phyloP scores from a whole-genome alignment of 768 basidiomycete genomes.

The Clitopilus passeckerianus region DNA sequence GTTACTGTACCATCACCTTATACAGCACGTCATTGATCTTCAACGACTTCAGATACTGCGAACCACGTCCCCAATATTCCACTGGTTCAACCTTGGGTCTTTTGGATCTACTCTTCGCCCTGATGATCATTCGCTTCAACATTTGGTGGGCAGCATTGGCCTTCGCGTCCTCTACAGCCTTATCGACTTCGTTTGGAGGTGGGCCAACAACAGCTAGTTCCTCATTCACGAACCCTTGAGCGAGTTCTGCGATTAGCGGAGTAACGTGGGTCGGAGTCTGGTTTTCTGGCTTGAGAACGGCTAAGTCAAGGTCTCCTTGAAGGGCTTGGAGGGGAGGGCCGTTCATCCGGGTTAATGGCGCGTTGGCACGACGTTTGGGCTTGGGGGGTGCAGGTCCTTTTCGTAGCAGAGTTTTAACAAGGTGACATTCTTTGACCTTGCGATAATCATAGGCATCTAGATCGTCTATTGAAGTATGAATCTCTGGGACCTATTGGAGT shows the following conservation, averaged over 20 bases:
- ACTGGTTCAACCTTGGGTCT: slow-evolving; percentile 21
- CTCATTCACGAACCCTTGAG: slow-evolving; percentile 49
- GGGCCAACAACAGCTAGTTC: slow-evolving; percentile 49
- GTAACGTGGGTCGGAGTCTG: slow-evolving; percentile 61
- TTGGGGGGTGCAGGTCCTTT: slow-evolving; percentile 8
- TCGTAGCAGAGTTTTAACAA: slow-evolving; percentile 21
- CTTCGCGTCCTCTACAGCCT: slow-evolving; percentile 16
- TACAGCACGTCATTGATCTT: slow-evolving; percentile 39
- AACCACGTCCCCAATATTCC: slow-evolving; percentile 26
- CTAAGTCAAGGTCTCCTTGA: slow-evolving; percentile 46
- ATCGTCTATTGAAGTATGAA: slow-evolving; percentile 24
- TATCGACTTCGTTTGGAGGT: slow-evolving; percentile 24
- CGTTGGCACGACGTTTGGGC: background rate
- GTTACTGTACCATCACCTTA: slow-evolving; percentile 22
- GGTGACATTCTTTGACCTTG: slow-evolving; percentile 15
- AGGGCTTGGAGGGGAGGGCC: slow-evolving; percentile 9
- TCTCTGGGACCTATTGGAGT: slow-evolving; percentile 17
- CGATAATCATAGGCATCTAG: slow-evolving; percentile 8
- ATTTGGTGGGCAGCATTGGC: slow-evolving; percentile 16
- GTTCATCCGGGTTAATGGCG: background rate
- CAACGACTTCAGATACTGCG: slow-evolving; percentile 32
- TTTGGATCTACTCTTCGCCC: slow-evolving; percentile 17
- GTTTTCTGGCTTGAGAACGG: slow-evolving; percentile 49
- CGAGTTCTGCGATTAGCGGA: slow-evolving; percentile 47
- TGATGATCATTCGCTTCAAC: slow-evolving; percentile 22